Evolutionary conservation across 2,329 filamentous ascomycete genomes (phyloP).

Genomic region (Neonectria faginata): DNA sequence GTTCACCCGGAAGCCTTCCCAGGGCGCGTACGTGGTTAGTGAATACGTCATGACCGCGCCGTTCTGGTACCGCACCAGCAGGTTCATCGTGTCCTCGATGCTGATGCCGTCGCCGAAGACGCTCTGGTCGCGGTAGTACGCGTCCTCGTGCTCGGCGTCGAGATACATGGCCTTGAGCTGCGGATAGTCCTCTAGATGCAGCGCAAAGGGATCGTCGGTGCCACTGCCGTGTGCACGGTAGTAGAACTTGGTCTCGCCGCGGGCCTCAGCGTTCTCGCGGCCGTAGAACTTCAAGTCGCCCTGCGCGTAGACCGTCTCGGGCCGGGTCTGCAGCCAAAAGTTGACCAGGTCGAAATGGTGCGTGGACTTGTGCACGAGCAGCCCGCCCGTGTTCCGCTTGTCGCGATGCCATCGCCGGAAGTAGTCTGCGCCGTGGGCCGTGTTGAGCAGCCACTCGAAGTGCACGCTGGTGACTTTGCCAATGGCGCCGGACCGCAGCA

Average conservation of each 20-base stretch:
- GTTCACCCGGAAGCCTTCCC: slow-evolving; percentile 69
- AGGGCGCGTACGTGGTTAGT: slow-evolving; percentile 70
- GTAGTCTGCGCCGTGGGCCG: slow-evolving; percentile 71
- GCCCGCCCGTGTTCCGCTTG: slow-evolving; percentile 68
- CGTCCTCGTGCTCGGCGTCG: slow-evolving; percentile 72
- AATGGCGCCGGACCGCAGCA: slow-evolving; percentile 66
- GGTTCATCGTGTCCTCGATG: slow-evolving; percentile 73
- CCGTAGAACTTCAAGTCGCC: slow-evolving; percentile 72
- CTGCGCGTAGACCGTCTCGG: slow-evolving; percentile 67
- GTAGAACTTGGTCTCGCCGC: slow-evolving; percentile 65
- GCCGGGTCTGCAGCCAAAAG: slow-evolving; percentile 69
- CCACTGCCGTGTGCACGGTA: slow-evolving; percentile 62
- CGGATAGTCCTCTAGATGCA: slow-evolving; percentile 64
- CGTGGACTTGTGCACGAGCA: slow-evolving; percentile 72
- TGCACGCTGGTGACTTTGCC: slow-evolving; percentile 68
- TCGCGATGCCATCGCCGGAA: slow-evolving; percentile 74
- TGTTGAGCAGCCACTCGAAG: slow-evolving; percentile 74
- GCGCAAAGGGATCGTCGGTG: slow-evolving; percentile 68
- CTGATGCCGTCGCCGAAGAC: slow-evolving; percentile 73
- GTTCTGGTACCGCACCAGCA: slow-evolving; percentile 68
- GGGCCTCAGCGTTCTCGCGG: slow-evolving; percentile 68
- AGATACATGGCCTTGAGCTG: slow-evolving; percentile 70
- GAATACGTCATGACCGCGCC: slow-evolving; percentile 70
- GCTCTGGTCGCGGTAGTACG: slow-evolving; percentile 71
- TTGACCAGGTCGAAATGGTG: slow-evolving; percentile 74